Evolutionary conservation across 2,329 filamentous ascomycete species (phyloP), one percentile per base, ranked within the genome.

Genomic region (Dactylellina haptotyla): DNA sequence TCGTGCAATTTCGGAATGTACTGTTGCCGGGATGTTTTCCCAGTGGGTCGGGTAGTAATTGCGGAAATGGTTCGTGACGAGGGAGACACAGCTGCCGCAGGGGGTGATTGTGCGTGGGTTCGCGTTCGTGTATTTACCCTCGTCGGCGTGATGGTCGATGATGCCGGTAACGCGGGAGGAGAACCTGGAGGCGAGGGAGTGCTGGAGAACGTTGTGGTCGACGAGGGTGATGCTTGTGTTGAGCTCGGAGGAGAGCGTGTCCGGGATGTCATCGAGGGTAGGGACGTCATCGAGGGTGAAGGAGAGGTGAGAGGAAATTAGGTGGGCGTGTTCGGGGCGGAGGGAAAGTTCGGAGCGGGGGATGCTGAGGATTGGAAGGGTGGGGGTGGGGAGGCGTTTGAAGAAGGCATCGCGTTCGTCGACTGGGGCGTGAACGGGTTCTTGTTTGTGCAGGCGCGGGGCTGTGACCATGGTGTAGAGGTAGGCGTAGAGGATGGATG

Each of bases 111-210:
- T 81, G 16, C 90, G 84, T 0, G 88, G 87, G 4, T 84, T 80
- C 0, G 82, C 82, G 39, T 61, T 30, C 1, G 18, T 48, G 32
- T 77, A 76, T 26, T 59, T 48, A 2, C 81, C 82, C 78, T 95
- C 91, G 75, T 95, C 91, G 0, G 86, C 88, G 79, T 95, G 92
- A 80, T 95, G 91, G 80, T 95, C 91, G 61, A 95, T 85, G 75
- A 89, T 89, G 2, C 89, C 90, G 3, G 84, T 81, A 0, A 93
- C 85, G n/a, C 28, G n/a, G 9, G 43, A 30, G 4, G 89, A 89
- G 25, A 72, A 65, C 1, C 5, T 25, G n/a, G 18, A 16, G 8
- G 67, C 50, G 4, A 72, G 53, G n/a, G 67, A 59, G 2, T 58
- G 67, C 28, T 65, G 67, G 51, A 92, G 82, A 0, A 83, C 84